These are phyloP conservation scores for Ajuga chamaepitys DNA, from an alignment of 257 asterid genomes.

Conservation along the genomic window DNA sequence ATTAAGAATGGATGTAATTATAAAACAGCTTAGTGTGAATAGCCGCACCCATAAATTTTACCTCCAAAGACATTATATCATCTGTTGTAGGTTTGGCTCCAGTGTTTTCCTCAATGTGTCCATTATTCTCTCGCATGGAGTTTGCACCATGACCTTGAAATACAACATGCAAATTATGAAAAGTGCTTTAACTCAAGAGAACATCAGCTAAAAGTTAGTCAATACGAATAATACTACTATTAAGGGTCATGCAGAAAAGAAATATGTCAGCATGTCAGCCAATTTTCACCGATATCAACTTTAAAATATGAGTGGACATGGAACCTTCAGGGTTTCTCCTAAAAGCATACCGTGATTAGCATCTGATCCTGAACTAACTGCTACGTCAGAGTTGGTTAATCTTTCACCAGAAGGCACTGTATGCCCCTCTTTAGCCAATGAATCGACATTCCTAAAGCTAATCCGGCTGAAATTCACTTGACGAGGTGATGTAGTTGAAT, in stretches of 20 bases:
- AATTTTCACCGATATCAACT: background rate
- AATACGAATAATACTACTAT: background rate
- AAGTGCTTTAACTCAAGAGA: background rate
- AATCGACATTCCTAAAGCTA: slow-evolving; percentile 32
- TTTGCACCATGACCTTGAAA: slow-evolving; percentile 43
- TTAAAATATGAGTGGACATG: background rate
- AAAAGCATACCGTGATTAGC: slow-evolving; percentile 43
- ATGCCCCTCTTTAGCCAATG: slow-evolving; percentile 37
- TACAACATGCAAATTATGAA: slow-evolving; percentile 8
- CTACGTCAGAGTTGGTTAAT: slow-evolving; percentile 35
- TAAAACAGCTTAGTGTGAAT: too few relatives aligned
- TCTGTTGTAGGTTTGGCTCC: slow-evolving; percentile 41
- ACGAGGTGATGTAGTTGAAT: slow-evolving; percentile 39
- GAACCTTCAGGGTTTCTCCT: slow-evolving; percentile 4
- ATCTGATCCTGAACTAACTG: slow-evolving; percentile 43
- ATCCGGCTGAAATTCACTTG: slow-evolving; percentile 30
- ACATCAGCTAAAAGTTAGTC: background rate
- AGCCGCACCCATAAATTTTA: too few relatives aligned
- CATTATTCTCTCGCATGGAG: slow-evolving; percentile 38
- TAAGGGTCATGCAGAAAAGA: background rate
- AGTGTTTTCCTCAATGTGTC: slow-evolving; percentile 34
- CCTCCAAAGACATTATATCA: slow-evolving; percentile 50
- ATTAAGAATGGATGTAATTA: too few relatives aligned
- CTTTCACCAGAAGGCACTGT: slow-evolving; percentile 38
- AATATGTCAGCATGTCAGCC: background rate